Percentiles rank a stretch among this genome's conserved stretches.
phyloP scores from a whole-genome alignment of 192 early-diverging fungal genomes.

The Jimgerdemannia flammicorona region DNA sequence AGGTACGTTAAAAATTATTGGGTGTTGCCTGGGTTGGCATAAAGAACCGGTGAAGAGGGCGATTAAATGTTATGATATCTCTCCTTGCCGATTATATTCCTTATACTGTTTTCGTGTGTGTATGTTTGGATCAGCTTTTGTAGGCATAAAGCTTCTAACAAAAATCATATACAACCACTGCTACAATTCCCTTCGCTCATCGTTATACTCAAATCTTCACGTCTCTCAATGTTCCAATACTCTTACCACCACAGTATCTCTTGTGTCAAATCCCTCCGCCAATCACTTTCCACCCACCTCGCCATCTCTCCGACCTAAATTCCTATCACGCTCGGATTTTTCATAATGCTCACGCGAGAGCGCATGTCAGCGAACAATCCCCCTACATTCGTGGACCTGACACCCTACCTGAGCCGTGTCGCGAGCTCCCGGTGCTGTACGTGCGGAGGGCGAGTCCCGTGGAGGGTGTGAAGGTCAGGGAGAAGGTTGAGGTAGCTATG shows the following conservation, averaged over 20 bases:
- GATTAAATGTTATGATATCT: too few species aligned
- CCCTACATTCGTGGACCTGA: conserved; percentile 15
- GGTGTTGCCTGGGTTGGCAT: too few species aligned
- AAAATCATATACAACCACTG: conserved; percentile 22
- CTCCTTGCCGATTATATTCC: too few species aligned
- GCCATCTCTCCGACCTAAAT: background rate
- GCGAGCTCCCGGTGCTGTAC: conserved; percentile 28
- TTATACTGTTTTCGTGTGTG: too few species aligned
- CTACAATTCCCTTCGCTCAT: conserved; percentile 8
- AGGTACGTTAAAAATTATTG: conserved; percentile 30
- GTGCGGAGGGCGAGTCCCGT: conserved; percentile 17
- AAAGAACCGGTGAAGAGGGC: too few species aligned
- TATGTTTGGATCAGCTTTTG: too few species aligned
- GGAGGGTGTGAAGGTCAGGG: background rate
- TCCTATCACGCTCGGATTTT: background rate
- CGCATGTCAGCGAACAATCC: background rate
- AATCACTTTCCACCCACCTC: conserved; percentile 14
- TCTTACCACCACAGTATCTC: conserved; percentile 12
- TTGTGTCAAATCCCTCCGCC: conserved; percentile 11
- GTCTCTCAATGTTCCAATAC: too few species aligned
- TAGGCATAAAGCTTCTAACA: conserved; percentile 21
- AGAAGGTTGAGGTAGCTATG: too few species aligned
- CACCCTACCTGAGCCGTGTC: conserved; percentile 6
- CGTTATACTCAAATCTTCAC: too few species aligned
- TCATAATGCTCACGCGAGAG: background rate